Base-by-base conservation (phyloP, 1,284 basidiomycete species). In the Tremellales sp. region DNA sequence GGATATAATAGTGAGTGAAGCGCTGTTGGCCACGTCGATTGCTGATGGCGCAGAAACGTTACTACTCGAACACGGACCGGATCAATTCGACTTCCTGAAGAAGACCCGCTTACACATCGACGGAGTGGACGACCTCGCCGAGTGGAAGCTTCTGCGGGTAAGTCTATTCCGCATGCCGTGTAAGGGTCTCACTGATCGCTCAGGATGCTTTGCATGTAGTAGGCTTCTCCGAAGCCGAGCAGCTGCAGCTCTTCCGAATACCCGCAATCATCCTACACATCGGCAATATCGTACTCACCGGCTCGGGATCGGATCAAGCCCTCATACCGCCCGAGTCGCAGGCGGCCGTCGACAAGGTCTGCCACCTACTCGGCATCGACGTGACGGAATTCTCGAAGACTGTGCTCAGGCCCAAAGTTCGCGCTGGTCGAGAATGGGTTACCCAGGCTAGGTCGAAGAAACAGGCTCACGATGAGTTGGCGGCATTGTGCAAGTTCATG, bases 341-440 rank as follows among this genome's bases (percentile, higher is more conserved):
- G 45, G 58, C 68, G 0, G 58, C 68, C 25, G 87, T 86, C 3
- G 94, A 97, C 71, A 86, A 88, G 46, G 87, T 88, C 41, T 97
- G 93, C 67, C 89, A 97, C 72, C 80, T 98, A 10, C 81, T 99
- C 12, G 96, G 94, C 5, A 80, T 98, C n/a, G 84, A 91, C 0
- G 81, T 92, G 4, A 79, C 84, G 4, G 92, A 97, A 56, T 93
- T 98, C 68, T 87, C 82, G 22, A 87, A 85, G 54, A 90, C 91
- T 0, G 83, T 97, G 17, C 77, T 96, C 5, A 83, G 86, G 3
- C 92, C 96, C 2, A 86, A 84, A 46, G 87, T 94, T 21, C 85
- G 94, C 40, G 96, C 96, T 12, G 96, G 96, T 22, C 81, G 93
- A 13, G 96, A 99, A 76, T 96, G 91, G 89, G 93, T 98, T 17